Conservation (phyloP, 192 early-diverging fungal species). For the Coemansia pectinata region DNA sequence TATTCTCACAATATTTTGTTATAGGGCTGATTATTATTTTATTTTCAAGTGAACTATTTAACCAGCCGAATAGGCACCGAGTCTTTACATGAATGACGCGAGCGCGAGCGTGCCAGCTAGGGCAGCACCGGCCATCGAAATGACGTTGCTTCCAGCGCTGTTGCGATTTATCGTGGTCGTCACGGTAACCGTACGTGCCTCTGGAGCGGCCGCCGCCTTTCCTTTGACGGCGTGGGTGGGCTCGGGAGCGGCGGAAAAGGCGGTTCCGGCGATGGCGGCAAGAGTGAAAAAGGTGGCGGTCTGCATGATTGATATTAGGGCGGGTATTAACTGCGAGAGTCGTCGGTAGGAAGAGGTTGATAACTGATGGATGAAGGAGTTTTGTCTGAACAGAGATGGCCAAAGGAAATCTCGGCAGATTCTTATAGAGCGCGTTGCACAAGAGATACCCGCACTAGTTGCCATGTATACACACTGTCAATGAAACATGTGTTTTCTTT, state of each 20-base stretch:
- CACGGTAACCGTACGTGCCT: constrained; percentile 48
- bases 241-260: constrained; percentile 40
- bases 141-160: constrained; percentile 38
- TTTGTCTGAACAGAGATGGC: neutral
- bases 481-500: neutral
- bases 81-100: too few species aligned
- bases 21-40: too few species aligned
- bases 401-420: neutral
- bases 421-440: constrained; percentile 4
- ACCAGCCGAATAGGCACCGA: too few species aligned
- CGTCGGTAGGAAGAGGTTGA: neutral
- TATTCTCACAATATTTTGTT: too few species aligned
- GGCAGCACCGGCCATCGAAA: constrained; percentile 48
- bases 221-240: constrained; percentile 26
- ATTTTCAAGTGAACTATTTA: too few species aligned
- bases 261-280: constrained; percentile 44
- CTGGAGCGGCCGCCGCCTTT: constrained; percentile 23
- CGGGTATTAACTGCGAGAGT: constrained; percentile 5
- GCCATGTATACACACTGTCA: neutral
- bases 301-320: constrained; percentile 35
- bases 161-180: constrained; percentile 36
- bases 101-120: constrained; percentile 29
- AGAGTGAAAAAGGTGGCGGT: constrained; percentile 33
- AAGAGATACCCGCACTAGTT: neutral
- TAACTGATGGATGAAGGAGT: neutral